Evolutionary conservation across 2,329 filamentous ascomycete genomes (phyloP).

Genomic region (Periconia digitata): DNA sequence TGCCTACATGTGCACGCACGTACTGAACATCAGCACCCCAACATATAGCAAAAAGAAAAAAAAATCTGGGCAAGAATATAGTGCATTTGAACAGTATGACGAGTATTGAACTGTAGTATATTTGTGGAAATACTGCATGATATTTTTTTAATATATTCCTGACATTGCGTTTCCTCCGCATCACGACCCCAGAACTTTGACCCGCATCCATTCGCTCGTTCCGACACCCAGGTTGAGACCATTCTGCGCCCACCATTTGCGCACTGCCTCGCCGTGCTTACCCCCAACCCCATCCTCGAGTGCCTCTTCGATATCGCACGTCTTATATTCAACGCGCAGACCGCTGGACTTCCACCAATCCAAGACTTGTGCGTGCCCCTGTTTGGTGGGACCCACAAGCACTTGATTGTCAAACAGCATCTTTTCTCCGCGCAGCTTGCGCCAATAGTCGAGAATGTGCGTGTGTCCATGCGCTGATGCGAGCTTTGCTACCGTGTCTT

Average conservation of each 20-base stretch:
- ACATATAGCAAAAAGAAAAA: too few species aligned
- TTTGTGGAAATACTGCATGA: too few species aligned
- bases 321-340: constrained; percentile 85
- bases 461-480: constrained; percentile 85
- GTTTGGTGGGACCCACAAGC: constrained; percentile 82
- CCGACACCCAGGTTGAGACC: constrained; percentile 79
- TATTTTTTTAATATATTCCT: too few species aligned
- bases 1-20: not conserved
- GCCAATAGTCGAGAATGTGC: constrained; percentile 81
- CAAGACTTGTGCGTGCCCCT: constrained; percentile 79
- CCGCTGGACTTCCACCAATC: constrained; percentile 89
- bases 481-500: constrained; percentile 79
- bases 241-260: constrained; percentile 85
- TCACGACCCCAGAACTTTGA: constrained; percentile 62
- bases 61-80: too few species aligned
- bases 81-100: too few species aligned
- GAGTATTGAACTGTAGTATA: too few species aligned
- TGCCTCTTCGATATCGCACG: constrained; percentile 92
- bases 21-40: not conserved
- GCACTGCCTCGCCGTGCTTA: constrained; percentile 68
- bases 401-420: constrained; percentile 83
- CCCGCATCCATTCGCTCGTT: constrained; percentile 88
- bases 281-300: constrained; percentile 80
- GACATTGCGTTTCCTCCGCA: too few species aligned
- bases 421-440: constrained; percentile 70